phyloP scores from a whole-genome alignment of 1,139 yeast genomes.

The Scheffersomyces insectosa region DNA sequence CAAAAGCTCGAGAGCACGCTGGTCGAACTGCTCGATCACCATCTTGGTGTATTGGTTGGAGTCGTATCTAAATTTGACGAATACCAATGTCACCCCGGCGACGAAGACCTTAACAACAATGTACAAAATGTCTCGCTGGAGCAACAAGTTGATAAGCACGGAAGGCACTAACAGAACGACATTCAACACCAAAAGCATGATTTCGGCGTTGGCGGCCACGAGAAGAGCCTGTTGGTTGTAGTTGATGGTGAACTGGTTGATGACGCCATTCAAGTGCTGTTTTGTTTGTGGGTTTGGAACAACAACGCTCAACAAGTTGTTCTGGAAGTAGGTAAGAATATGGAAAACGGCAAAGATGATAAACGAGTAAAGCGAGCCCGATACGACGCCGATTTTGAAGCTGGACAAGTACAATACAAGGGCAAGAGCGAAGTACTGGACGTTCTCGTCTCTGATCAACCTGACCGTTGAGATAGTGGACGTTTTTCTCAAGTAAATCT shows the following conservation, averaged over 20 bases:
- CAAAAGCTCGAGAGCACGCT: conserved; percentile 27
- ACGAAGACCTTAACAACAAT: conserved; percentile 20
- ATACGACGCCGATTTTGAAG: conserved; percentile 29
- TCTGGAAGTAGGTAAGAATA: conserved; percentile 50
- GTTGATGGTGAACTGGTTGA: conserved; percentile 36
- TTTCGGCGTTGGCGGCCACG: conserved; percentile 50
- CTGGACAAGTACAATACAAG: conserved; percentile 33
- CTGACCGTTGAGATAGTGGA: conserved; percentile 14
- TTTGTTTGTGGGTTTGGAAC: conserved; percentile 13
- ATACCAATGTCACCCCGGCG: conserved; percentile 34
- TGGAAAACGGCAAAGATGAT: conserved; percentile 61
- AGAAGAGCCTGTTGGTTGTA: conserved; percentile 48
- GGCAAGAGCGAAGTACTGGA: conserved; percentile 50
- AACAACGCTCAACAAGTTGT: conserved; percentile 14
- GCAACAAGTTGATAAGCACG: conserved; percentile 14
- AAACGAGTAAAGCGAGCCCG: conserved; percentile 52
- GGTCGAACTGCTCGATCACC: conserved; percentile 42
- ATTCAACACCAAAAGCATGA: conserved; percentile 28
- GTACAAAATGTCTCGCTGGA: conserved; percentile 16
- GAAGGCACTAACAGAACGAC: conserved; percentile 24
- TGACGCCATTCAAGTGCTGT: conserved; percentile 17
- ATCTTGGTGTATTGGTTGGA: conserved; percentile 43
- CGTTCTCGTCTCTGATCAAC: conserved; percentile 47
- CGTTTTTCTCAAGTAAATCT: conserved; percentile 37
- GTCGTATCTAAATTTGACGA: conserved; percentile 47